A percentile compares a stretch with the other conserved stretches of the same genome.
phyloP scores from a whole-genome alignment of 2,329 filamentous ascomycete species.

The Lachnellula suecica region DNA sequence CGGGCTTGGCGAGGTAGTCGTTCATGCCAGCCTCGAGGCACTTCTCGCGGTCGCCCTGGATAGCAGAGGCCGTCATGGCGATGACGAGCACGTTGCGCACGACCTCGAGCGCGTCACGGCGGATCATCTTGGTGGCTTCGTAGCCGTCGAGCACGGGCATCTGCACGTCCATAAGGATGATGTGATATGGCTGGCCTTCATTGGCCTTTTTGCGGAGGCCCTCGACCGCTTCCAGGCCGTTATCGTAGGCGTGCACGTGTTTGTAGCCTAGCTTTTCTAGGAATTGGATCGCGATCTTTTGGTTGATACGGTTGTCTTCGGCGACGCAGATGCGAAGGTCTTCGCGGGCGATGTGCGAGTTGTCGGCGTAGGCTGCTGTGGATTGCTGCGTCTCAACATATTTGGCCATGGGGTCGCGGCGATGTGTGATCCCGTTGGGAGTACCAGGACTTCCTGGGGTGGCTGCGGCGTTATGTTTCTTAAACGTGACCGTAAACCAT shows the following conservation, averaged over 20 bases:
- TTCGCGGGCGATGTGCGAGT: constrained; percentile 72
- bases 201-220: constrained; percentile 74
- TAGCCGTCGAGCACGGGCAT: constrained; percentile 95
- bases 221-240: constrained; percentile 84
- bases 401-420: constrained; percentile 39
- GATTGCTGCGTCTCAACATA: constrained; percentile 40
- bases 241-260: constrained; percentile 81
- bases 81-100: constrained; percentile 88
- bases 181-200: constrained; percentile 77
- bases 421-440: constrained; percentile 34
- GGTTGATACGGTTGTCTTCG: constrained; percentile 93
- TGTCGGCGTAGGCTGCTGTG: constrained; percentile 55
- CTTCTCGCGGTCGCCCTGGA: constrained; percentile 91
- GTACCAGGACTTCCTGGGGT: constrained; percentile 50
- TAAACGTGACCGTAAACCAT: constrained; percentile 82
- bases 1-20: constrained; percentile 93
- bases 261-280: constrained; percentile 82
- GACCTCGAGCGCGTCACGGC: constrained; percentile 71
- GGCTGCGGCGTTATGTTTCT: constrained; percentile 70
- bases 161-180: constrained; percentile 94
- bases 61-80: constrained; percentile 94
- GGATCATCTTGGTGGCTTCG: constrained; percentile 81
- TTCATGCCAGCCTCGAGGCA: constrained; percentile 97
- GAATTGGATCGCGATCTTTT: constrained; percentile 90
- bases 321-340: constrained; percentile 88